Evolutionary conservation across 345 rosid genomes (phyloP).

Genomic region (Cardamine occulta): DNA sequence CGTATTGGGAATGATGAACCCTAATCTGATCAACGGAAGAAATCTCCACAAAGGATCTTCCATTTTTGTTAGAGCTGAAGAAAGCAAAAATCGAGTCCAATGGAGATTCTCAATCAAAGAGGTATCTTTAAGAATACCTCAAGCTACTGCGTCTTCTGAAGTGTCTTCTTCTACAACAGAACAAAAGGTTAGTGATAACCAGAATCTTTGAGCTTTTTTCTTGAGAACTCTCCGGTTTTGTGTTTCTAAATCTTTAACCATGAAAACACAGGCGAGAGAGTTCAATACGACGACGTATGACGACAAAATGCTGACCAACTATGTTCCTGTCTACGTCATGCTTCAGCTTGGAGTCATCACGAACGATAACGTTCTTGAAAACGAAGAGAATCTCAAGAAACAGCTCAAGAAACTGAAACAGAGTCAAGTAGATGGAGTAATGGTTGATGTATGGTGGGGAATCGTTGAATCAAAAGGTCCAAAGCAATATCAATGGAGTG

Average conservation of each 20-base stretch:
- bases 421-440: conserved; percentile 71
- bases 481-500: conserved; percentile 69
- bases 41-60: conserved; percentile 26
- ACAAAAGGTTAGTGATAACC: conserved; percentile 31
- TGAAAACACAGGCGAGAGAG: conserved; percentile 47
- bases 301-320: conserved; percentile 56
- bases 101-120: conserved; percentile 36
- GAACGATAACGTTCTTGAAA: conserved; percentile 59
- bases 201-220: background rate
- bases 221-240: background rate
- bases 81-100: conserved; percentile 18
- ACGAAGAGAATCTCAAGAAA: conserved; percentile 49
- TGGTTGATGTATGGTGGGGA: conserved; percentile 92
- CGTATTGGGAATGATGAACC: conserved; percentile 32
- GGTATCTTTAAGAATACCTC: conserved; percentile 20
- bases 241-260: background rate
- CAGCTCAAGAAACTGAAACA: conserved; percentile 65
- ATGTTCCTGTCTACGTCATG: conserved; percentile 78
- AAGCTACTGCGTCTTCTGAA: conserved; percentile 18
- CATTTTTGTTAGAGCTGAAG: conserved; percentile 2
- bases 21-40: conserved; percentile 33
- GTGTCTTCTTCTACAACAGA: conserved; percentile 27
- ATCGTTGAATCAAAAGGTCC: conserved; percentile 71
- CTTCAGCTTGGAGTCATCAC: conserved; percentile 77
- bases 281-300: conserved; percentile 33